Base-by-base conservation (phyloP, 164 flowering plant genomes). In the Berberis thunbergii region DNA sequence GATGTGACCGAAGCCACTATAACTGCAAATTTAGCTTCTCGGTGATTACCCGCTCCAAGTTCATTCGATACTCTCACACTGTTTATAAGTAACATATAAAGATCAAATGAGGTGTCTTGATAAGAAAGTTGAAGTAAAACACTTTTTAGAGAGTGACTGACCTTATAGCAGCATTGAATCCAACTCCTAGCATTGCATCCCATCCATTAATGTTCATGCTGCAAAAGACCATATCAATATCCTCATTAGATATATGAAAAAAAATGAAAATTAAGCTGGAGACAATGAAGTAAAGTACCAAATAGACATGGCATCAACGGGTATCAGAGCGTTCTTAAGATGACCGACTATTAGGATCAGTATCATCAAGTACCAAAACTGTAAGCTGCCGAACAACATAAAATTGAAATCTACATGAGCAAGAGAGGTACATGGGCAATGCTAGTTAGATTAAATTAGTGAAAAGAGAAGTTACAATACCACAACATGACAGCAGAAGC, bases 91-190 rank as follows among this genome's bases (percentile, higher is more conserved):
- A 52, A 4, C 55, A 52, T 7, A 7, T 52, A 10, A 26, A 26
- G 10, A 49, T 49, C 11, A 52, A 52, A 52, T 11, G 55, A 52
- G 6, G 52, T 6, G 6, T 49, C 8, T 49, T 49, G 52, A 49
- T 49, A 49, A 49, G 11, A 49, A 11, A 49, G 11, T 6, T 49
- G 52, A 49, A 49, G 11, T 6, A 49, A 49, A 6, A 49, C 52
- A 49, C 6, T 6, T 6, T 49, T 49, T 48, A 48, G 50, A 3
- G 55, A 26, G 12, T 52, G 26, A 26, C 26, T 26, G n/a, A 82
- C 87, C 89, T 83, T 55, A 86, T 81, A 39, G 93, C 93, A 50
- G 89, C 89, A 69, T 85, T 86, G 78, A 84, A 86, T 13, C 89
- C 93, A 39, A 26, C 26, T 26, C 26, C 26, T 26, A 26, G 26